phyloP scores from a whole-genome alignment of 805 yeast genomes.

The Ogataea pini region DNA sequence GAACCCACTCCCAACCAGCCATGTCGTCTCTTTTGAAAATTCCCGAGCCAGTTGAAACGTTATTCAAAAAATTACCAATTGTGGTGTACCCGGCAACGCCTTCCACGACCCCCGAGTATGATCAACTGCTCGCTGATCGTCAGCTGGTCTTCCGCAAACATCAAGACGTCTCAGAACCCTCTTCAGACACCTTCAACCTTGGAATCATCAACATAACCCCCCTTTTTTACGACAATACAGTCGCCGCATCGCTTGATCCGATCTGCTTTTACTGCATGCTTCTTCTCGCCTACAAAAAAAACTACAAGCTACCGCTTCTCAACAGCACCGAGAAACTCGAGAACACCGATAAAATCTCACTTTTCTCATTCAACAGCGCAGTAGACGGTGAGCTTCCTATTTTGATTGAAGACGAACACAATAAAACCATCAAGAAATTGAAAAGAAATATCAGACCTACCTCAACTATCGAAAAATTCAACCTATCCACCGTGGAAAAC shows the following conservation, averaged over 20 bases:
- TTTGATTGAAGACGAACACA: conserved; percentile 49
- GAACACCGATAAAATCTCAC: conserved; percentile 38
- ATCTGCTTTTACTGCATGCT: conserved; percentile 50
- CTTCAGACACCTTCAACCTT: conserved; percentile 41
- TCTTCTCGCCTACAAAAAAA: conserved; percentile 46
- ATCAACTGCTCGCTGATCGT: conserved; percentile 19
- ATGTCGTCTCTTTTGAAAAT: conserved; percentile 20
- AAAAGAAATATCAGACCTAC: conserved; percentile 40
- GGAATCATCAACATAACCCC: conserved; percentile 52
- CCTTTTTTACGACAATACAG: conserved; percentile 30
- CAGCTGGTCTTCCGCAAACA: conserved; percentile 21
- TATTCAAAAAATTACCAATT: conserved; percentile 57
- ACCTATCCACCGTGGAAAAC: conserved; percentile 34
- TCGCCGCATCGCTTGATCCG: conserved; percentile 58
- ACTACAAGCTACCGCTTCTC: conserved; percentile 42
- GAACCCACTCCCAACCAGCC: not conserved
- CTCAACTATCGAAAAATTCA: conserved; percentile 38
- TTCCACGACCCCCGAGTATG: conserved; percentile 15
- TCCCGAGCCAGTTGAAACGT: conserved; percentile 44
- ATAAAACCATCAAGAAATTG: conserved; percentile 31
- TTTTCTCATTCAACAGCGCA: conserved; percentile 51
- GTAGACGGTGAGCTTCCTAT: conserved; percentile 54
- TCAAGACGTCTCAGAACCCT: not conserved
- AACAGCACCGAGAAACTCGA: conserved; percentile 13
- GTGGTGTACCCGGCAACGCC: conserved; percentile 41